These are phyloP conservation scores for Aulographum hederae DNA, from an alignment of 2,329 filamentous ascomycete genomes.

Conservation along the genomic window DNA sequence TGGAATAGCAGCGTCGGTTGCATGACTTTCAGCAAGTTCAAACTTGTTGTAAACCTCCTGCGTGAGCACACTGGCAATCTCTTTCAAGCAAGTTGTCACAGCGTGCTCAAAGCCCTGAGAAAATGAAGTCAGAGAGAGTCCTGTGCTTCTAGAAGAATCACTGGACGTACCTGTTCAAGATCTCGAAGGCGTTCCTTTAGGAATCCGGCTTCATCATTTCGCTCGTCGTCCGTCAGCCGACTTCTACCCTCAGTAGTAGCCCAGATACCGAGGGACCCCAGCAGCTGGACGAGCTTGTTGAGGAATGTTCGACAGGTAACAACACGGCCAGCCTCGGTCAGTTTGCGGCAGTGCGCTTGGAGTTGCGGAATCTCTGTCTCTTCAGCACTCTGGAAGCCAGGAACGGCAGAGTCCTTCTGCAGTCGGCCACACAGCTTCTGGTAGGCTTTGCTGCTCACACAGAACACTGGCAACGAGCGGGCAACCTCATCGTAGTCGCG, in stretches of 20 bases:
- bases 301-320: constrained; percentile 31
- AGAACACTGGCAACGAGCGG: constrained; percentile 40
- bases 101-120: too few relatives aligned
- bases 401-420: constrained; percentile 29
- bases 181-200: constrained; percentile 20
- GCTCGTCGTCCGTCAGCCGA: constrained; percentile 22
- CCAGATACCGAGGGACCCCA: constrained; percentile 36
- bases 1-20: constrained; percentile 12
- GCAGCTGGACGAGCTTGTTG: constrained; percentile 28
- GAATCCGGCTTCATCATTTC: constrained; percentile 15
- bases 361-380: constrained; percentile 43
- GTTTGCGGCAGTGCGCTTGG: constrained; percentile 37
- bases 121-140: too few relatives aligned
- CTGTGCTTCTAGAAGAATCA: too few relatives aligned
- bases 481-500: constrained; percentile 42
- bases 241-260: constrained; percentile 22
- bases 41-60: too few relatives aligned
- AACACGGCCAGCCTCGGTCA: constrained; percentile 32
- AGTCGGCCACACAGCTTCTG: constrained; percentile 41
- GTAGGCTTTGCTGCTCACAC: constrained; percentile 42
- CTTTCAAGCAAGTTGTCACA: too few relatives aligned
- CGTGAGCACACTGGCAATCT: too few relatives aligned
- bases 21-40: too few relatives aligned
- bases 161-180: constrained; percentile 20
- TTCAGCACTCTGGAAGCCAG: constrained; percentile 31